These are phyloP conservation scores for Chamaenerion angustifolium DNA, from an alignment of 345 rosid genomes.

Conservation along the genomic window DNA sequence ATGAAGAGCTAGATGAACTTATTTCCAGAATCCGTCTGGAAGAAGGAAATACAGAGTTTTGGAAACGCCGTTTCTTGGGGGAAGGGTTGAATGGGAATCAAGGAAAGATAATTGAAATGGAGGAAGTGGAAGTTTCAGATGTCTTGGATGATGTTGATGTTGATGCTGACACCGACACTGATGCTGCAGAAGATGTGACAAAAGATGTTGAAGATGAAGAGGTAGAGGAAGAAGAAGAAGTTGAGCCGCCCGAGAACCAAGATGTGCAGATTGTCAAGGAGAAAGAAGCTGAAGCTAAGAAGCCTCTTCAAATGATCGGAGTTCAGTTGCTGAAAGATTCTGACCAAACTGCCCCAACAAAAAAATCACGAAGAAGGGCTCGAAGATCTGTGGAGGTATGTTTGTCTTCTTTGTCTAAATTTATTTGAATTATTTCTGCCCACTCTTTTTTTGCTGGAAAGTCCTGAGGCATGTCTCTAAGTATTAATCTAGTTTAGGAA, in stretches of 20 bases:
- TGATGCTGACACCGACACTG: conserved; percentile 15
- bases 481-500: too few relatives aligned
- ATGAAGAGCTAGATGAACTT: conserved; percentile 74
- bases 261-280: conserved; percentile 53
- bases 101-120: conserved; percentile 33
- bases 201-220: conserved; percentile 50
- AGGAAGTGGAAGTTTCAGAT: conserved; percentile 30
- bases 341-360: conserved; percentile 36
- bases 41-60: conserved; percentile 93
- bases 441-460: neutral
- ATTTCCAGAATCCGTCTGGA: conserved; percentile 74
- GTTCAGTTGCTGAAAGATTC: conserved; percentile 82
- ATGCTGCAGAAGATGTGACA: conserved; percentile 34
- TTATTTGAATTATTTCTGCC: too few relatives aligned
- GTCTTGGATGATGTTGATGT: conserved; percentile 41
- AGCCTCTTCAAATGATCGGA: conserved; percentile 86
- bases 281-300: conserved; percentile 73
- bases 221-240: conserved; percentile 38
- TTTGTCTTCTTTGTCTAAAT: neutral
- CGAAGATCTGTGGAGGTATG: conserved; percentile 58
- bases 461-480: too few relatives aligned
- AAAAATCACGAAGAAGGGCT: conserved; percentile 55
- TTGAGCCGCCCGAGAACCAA: conserved; percentile 47
- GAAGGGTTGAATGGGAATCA: conserved; percentile 47
- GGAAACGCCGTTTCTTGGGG: conserved; percentile 89